Evolutionary conservation across 2,329 filamentous ascomycete genomes (phyloP).

Genomic region (Apiospora hydei): DNA sequence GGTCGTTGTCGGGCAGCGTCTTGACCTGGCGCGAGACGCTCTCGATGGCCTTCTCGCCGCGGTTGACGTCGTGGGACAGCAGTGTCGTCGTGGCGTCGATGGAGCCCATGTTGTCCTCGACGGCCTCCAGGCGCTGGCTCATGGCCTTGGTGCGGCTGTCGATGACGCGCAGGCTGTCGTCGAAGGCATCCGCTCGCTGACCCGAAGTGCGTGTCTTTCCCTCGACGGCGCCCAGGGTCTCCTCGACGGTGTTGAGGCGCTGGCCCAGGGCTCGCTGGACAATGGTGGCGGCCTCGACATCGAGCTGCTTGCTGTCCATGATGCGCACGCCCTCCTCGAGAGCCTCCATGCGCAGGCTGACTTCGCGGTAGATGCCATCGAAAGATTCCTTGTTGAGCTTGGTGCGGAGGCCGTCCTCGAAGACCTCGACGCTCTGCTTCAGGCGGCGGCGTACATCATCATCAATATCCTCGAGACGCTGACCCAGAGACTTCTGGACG

Average conservation of each 20-base stretch:
- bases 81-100: slow-evolving; percentile 36
- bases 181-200: slow-evolving; percentile 37
- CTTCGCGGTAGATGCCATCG: slow-evolving; percentile 33
- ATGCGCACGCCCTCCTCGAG: slow-evolving; percentile 37
- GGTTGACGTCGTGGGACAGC: slow-evolving; percentile 37
- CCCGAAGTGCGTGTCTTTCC: slow-evolving; percentile 32
- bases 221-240: slow-evolving; percentile 32
- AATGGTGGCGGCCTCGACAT: slow-evolving; percentile 37
- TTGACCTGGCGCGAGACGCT: slow-evolving; percentile 37
- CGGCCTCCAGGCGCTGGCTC: slow-evolving; percentile 36
- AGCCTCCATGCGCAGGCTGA: slow-evolving; percentile 35
- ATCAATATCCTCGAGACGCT: slow-evolving; percentile 32
- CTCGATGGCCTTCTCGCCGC: slow-evolving; percentile 36
- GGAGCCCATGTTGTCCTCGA: slow-evolving; percentile 38
- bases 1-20: slow-evolving; percentile 36
- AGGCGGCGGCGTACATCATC: slow-evolving; percentile 34
- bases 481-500: slow-evolving; percentile 30
- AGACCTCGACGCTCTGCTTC: slow-evolving; percentile 35
- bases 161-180: slow-evolving; percentile 38
- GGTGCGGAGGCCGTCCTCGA: slow-evolving; percentile 34
- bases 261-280: slow-evolving; percentile 33
- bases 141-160: slow-evolving; percentile 35
- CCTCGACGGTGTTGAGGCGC: slow-evolving; percentile 36
- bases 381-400: slow-evolving; percentile 38
- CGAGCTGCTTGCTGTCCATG: slow-evolving; percentile 38